Conservation (phyloP, 768 basidiomycete genomes). For the Phylloporus rhodoxanthus region DNA sequence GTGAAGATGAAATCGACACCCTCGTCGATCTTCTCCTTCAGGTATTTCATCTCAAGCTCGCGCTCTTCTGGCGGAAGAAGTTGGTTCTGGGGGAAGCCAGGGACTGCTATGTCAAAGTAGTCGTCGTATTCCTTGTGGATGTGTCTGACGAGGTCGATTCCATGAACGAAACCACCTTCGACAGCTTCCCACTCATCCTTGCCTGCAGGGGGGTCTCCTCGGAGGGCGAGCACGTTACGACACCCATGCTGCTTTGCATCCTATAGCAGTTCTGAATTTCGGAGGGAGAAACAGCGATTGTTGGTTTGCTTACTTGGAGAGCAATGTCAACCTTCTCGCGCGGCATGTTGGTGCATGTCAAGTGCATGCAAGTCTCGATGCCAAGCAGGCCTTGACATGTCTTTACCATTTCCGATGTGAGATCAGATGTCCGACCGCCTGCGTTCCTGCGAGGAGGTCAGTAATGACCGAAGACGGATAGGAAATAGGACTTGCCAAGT, state of each 20-base stretch:
- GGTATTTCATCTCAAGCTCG: conserved; percentile 71
- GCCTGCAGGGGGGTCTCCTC: conserved; percentile 87
- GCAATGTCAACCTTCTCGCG: conserved; percentile 90
- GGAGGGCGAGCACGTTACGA: conserved; percentile 86
- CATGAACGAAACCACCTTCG: conserved; percentile 85
- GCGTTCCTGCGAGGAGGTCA: conserved; percentile 67
- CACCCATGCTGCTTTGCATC: conserved; percentile 88
- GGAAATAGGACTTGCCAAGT: conserved; percentile 60
- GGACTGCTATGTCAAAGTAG: conserved; percentile 93
- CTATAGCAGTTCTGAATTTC: conserved; percentile 35
- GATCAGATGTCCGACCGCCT: conserved; percentile 89
- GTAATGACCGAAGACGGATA: not conserved
- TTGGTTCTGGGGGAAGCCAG: conserved; percentile 87
- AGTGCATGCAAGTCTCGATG: conserved; percentile 96
- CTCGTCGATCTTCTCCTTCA: conserved; percentile 88
- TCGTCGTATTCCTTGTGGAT: conserved; percentile 79
- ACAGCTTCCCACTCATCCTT: conserved; percentile 90
- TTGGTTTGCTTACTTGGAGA: conserved; percentile 56
- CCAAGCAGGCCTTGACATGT: conserved; percentile 91
- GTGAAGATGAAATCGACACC: conserved; percentile 95
- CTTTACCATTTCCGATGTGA: conserved; percentile 91
- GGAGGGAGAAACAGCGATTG: not conserved
- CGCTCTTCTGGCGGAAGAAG: conserved; percentile 67
- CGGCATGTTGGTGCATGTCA: conserved; percentile 99
- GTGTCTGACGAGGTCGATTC: conserved; percentile 86